Percentiles rank a stretch among this genome's conserved stretches.
phyloP scores from a whole-genome alignment of 208 protist genomes.

The Leishmania mexicana region DNA sequence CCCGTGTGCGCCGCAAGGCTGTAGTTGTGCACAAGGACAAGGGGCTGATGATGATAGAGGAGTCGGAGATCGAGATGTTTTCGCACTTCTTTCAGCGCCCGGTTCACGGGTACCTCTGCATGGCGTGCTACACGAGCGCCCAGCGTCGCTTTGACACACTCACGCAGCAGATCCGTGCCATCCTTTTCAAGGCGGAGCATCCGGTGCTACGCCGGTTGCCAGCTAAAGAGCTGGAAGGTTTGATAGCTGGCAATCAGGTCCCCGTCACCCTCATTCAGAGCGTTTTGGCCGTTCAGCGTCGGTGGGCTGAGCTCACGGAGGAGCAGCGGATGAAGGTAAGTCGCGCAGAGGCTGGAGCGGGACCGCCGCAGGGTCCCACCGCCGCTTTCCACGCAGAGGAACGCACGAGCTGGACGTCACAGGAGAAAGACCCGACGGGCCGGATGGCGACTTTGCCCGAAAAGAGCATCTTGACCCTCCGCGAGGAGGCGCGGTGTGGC shows the following conservation, averaged over 20 bases:
- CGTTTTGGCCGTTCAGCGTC: conserved; percentile 30
- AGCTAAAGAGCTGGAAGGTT: conserved; percentile 25
- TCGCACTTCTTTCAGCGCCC: conserved; percentile 80
- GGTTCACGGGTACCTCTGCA: conserved; percentile 81
- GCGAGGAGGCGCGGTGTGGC: conserved; percentile 53
- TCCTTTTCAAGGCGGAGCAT: conserved; percentile 69
- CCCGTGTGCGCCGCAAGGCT: conserved; percentile 38
- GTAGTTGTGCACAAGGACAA: conserved; percentile 64
- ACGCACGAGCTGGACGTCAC: conserved; percentile 1
- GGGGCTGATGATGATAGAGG: conserved; percentile 82
- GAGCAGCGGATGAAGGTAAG: conserved; percentile 5
- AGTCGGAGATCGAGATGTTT: conserved; percentile 84
- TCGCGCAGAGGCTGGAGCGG: background rate
- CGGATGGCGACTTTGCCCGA: conserved; percentile 40
- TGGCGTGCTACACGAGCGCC: conserved; percentile 68
- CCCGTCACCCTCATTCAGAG: conserved; percentile 22
- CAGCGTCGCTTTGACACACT: conserved; percentile 67
- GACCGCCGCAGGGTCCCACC: background rate
- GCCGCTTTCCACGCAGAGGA: conserved; percentile 3
- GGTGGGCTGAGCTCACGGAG: conserved; percentile 17
- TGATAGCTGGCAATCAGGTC: conserved; percentile 27
- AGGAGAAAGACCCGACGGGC: background rate
- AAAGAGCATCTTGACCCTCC: conserved; percentile 45
- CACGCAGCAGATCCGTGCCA: conserved; percentile 61
- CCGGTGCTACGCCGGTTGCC: conserved; percentile 53